These are phyloP conservation scores for Dichomitus squalens DNA, from an alignment of 1,284 basidiomycete species.

Conservation along the genomic window DNA sequence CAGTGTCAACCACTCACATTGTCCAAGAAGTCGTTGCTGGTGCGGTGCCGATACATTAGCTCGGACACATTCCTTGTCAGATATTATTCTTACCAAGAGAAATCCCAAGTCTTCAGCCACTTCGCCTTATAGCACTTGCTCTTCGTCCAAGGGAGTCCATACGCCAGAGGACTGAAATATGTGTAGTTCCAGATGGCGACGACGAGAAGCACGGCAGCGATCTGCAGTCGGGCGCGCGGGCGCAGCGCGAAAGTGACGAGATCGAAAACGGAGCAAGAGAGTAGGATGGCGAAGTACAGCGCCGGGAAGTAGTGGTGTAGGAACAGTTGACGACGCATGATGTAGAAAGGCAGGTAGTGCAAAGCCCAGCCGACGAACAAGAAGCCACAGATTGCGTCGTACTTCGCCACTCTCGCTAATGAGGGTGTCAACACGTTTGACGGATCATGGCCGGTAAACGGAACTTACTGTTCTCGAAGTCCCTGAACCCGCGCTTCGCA, in stretches of 20 bases:
- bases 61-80: neutral
- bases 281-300: conserved; percentile 90
- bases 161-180: conserved; percentile 83
- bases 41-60: neutral
- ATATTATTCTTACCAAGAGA: conserved; percentile 72
- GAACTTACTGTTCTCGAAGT: conserved; percentile 86
- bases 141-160: conserved; percentile 89
- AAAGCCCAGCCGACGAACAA: conserved; percentile 92
- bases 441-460: neutral
- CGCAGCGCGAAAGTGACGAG: conserved; percentile 79
- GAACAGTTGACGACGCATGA: conserved; percentile 96
- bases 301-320: conserved; percentile 97
- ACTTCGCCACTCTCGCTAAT: conserved; percentile 86
- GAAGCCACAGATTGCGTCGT: conserved; percentile 90
- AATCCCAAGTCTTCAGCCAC: conserved; percentile 96
- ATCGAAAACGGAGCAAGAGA: conserved; percentile 84
- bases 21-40: conserved; percentile 64
- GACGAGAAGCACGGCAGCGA: conserved; percentile 73
- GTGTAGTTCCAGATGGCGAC: conserved; percentile 80
- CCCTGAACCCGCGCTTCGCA: conserved; percentile 87
- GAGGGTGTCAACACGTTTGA: neutral
- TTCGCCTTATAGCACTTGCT: conserved; percentile 75
- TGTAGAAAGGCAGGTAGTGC: conserved; percentile 95
- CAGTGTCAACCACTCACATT: conserved; percentile 47
- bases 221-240: conserved; percentile 78